Conservation (phyloP, 805 yeast species). For the Candida cerambycidarum region DNA sequence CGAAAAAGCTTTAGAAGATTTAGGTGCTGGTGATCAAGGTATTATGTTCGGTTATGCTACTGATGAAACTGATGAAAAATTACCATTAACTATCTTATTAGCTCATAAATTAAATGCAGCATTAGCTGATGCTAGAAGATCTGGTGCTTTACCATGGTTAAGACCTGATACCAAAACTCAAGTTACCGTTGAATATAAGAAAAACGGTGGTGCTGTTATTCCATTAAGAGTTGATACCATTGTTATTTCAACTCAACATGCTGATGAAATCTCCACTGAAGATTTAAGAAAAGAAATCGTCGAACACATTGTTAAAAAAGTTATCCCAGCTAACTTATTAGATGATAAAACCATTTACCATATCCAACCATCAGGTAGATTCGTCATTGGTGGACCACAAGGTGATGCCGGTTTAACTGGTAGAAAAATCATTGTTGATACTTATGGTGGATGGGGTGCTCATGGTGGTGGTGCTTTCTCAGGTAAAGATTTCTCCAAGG, state of each 20-base stretch:
- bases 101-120: conserved; percentile 97
- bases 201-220: conserved; percentile 92
- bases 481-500: conserved; percentile 99
- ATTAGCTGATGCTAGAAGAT: conserved; percentile 95
- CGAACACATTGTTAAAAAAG: conserved; percentile 84
- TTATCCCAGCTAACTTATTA: conserved; percentile 84
- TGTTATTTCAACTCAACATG: conserved; percentile 97
- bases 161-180: conserved; percentile 99
- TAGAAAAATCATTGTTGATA: conserved; percentile 98
- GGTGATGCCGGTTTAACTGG: conserved; percentile 99
- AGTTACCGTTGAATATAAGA: conserved; percentile 94
- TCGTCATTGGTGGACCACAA: conserved; percentile 99
- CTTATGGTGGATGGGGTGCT: conserved; percentile 99
- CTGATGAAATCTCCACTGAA: conserved; percentile 92
- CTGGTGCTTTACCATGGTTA: conserved; percentile 91
- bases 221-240: conserved; percentile 97
- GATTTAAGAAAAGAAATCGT: conserved; percentile 79
- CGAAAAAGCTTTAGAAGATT: conserved; percentile 91
- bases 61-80: conserved; percentile 96
- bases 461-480: conserved; percentile 99
- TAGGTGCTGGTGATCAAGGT: conserved; percentile 99
- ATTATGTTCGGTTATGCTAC: conserved; percentile 99
- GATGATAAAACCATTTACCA: conserved; percentile 96
- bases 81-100: conserved; percentile 91
- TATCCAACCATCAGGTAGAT: conserved; percentile 99